A percentile compares a stretch with the other conserved stretches of the same genome.
Conservation (phyloP, 225 moss, liverwort and hornwort genomes). For the Rhytidiadelphus loreus region DNA sequence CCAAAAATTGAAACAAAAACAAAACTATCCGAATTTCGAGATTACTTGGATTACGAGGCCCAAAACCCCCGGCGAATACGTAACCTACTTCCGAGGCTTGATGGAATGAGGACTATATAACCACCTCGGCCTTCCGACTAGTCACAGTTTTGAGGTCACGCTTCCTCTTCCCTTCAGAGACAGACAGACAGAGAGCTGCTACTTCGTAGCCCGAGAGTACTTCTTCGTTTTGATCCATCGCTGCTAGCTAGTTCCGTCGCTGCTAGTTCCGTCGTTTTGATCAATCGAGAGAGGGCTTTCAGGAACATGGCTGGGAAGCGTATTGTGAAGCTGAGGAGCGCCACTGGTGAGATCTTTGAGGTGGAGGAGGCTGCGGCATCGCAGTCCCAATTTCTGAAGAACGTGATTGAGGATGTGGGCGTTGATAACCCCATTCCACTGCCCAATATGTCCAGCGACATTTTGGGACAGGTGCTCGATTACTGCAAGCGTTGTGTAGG, state of each 20-base stretch:
- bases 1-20: too few species aligned
- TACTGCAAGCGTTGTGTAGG: not conserved
- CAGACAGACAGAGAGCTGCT: not conserved
- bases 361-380: slow-evolving; percentile 5
- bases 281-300: not conserved
- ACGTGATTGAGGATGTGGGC: slow-evolving; percentile 13
- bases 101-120: not conserved
- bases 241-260: too few species aligned
- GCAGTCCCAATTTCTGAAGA: not conserved
- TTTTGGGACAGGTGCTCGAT: not conserved
- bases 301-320: not conserved
- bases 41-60: too few species aligned
- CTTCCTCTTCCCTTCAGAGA: too few species aligned
- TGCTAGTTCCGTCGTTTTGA: not conserved
- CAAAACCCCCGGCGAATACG: too few species aligned
- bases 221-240: too few species aligned
- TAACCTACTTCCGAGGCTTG: not conserved
- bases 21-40: not conserved
- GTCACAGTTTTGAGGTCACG: not conserved
- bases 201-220: too few species aligned
- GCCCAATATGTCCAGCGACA: slow-evolving; percentile 1
- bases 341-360: slow-evolving; percentile 8
- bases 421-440: not conserved
- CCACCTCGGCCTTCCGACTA: not conserved
- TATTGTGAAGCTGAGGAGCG: slow-evolving; percentile 13